phyloP scores from a whole-genome alignment of 768 basidiomycete species.

The Phaeolepiota aurea region DNA sequence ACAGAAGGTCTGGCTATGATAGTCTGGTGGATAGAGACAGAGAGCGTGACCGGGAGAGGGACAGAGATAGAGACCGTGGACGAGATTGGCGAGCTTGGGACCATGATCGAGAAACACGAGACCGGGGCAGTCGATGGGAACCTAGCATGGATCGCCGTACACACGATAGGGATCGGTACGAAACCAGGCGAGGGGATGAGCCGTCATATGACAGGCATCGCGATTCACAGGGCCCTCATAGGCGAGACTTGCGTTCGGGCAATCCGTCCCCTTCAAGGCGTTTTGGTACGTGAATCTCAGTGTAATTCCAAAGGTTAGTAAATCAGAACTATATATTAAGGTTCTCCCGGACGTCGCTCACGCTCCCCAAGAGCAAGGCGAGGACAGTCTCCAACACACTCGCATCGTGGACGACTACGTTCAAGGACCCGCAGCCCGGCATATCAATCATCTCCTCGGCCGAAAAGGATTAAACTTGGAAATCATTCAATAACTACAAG shows the following conservation, averaged over 20 bases:
- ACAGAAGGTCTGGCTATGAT: conserved; percentile 11
- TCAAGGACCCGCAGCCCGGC: conserved; percentile 15
- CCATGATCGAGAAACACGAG: conserved; percentile 8
- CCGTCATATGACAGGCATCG: conserved; percentile 15
- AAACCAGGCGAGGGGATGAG: conserved; percentile 6
- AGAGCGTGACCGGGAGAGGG: conserved; percentile 8
- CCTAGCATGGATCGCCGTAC: neutral
- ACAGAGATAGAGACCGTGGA: conserved; percentile 10
- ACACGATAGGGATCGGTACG: conserved; percentile 15
- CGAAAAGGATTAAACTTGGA: conserved; percentile 15
- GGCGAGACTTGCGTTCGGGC: conserved; percentile 11
- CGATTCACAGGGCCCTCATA: conserved; percentile 13
- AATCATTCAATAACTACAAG: conserved; percentile 18
- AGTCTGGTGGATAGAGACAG: neutral
- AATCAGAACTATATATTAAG: conserved; percentile 1
- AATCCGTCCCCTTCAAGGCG: conserved; percentile 7
- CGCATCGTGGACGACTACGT: conserved; percentile 11
- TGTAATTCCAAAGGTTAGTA: neutral
- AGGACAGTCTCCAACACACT: conserved; percentile 12
- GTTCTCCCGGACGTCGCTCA: conserved; percentile 14
- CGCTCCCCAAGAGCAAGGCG: conserved; percentile 17
- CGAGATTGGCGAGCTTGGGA: conserved; percentile 11
- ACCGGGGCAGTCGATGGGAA: conserved; percentile 6
- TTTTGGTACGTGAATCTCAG: conserved; percentile 5
- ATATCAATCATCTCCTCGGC: conserved; percentile 12